phyloP scores from a whole-genome alignment of 805 yeast species.

The Hanseniaspora hatyaiensis region DNA sequence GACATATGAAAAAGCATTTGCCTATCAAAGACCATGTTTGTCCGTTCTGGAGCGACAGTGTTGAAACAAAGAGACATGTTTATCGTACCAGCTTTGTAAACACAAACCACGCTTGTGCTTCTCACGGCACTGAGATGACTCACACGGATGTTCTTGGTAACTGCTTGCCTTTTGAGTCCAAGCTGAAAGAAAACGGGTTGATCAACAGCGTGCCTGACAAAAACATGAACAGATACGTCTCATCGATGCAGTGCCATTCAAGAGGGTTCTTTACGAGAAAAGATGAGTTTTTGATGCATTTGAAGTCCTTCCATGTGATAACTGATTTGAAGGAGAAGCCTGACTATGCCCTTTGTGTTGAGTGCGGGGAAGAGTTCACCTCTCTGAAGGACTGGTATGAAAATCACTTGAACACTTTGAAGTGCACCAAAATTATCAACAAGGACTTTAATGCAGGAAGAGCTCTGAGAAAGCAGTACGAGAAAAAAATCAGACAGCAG shows the following conservation, averaged over 20 bases:
- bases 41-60: conserved; percentile 45
- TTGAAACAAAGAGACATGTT: conserved; percentile 17
- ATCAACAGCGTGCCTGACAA: not conserved
- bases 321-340: conserved; percentile 47
- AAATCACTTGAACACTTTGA: conserved; percentile 49
- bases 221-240: conserved; percentile 16
- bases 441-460: conserved; percentile 12
- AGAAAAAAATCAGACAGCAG: conserved; percentile 4
- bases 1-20: conserved; percentile 77
- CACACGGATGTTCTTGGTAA: not conserved
- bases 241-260: conserved; percentile 38
- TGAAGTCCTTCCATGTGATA: conserved; percentile 59
- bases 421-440: conserved; percentile 30
- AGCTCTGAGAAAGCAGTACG: conserved; percentile 14
- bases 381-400: conserved; percentile 59
- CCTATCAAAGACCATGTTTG: conserved; percentile 63
- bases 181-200: not conserved
- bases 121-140: not conserved
- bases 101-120: not conserved
- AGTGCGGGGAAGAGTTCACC: conserved; percentile 46
- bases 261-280: conserved; percentile 67
- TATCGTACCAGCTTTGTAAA: not conserved
- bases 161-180: conserved; percentile 18
- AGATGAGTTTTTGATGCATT: conserved; percentile 69
- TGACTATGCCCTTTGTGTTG: conserved; percentile 60